phyloP scores from a whole-genome alignment of 164 flowering plant genomes.

The Aristolochia fimbriata region DNA sequence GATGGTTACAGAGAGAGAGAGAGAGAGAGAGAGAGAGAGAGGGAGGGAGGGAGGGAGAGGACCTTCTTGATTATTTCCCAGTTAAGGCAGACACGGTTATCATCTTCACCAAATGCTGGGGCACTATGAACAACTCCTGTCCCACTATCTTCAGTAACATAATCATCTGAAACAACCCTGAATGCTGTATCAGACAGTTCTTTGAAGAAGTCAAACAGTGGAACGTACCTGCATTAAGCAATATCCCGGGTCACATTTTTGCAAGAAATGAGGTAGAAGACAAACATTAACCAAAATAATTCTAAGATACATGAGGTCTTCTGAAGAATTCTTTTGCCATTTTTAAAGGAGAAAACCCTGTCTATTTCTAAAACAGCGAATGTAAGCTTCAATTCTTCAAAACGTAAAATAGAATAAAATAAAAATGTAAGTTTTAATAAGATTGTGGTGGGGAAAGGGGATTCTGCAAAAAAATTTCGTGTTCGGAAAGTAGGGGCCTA shows the following conservation, averaged over 20 bases:
- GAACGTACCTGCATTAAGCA: slow-evolving; percentile 58
- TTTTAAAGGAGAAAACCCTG: too few species aligned
- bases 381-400: too few species aligned
- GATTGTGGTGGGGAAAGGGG: neutral
- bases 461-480: neutral
- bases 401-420: too few species aligned
- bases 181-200: slow-evolving; percentile 80
- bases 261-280: neutral
- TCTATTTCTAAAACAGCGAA: too few species aligned
- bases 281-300: neutral
- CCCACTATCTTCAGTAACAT: slow-evolving; percentile 93
- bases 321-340: too few species aligned
- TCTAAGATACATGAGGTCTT: too few species aligned
- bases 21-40: neutral
- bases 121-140: slow-evolving; percentile 98
- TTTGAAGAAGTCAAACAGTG: slow-evolving; percentile 68
- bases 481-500: neutral
- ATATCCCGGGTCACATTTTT: neutral
- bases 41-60: neutral
- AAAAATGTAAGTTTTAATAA: too few species aligned
- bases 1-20: neutral
- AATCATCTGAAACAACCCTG: slow-evolving; percentile 75
- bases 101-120: slow-evolving; percentile 99
- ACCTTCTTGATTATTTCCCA: slow-evolving; percentile 66
- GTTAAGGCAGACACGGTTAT: slow-evolving; percentile 78